Evolutionary conservation across 2,329 filamentous ascomycete genomes (phyloP).

Genomic region (Sclerotinia subarctica): DNA sequence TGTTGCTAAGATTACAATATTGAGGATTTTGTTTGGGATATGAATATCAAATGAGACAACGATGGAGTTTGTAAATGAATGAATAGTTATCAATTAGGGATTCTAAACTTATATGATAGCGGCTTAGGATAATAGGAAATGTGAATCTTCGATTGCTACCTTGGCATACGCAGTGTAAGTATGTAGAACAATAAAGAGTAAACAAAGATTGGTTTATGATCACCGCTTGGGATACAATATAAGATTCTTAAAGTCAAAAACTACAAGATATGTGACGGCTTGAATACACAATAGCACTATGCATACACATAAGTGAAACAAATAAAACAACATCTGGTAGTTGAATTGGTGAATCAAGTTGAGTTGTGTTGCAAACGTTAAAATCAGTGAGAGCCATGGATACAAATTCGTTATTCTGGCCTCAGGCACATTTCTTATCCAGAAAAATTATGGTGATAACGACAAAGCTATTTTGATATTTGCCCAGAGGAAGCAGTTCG

Average conservation of each 20-base stretch:
- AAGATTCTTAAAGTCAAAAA: background rate
- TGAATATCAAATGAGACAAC: background rate
- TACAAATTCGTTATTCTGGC: background rate
- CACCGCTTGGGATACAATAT: constrained; percentile 5
- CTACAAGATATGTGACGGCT: background rate
- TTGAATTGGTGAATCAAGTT: background rate
- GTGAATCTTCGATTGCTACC: background rate
- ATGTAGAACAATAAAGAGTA: too few relatives aligned
- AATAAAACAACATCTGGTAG: background rate
- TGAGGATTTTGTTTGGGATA: background rate
- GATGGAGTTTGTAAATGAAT: too few relatives aligned
- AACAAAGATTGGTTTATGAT: background rate
- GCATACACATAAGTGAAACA: too few relatives aligned
- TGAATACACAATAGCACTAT: background rate
- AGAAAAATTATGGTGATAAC: constrained; percentile 5
- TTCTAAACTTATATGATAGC: background rate
- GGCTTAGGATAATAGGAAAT: background rate
- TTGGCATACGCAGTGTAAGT: background rate
- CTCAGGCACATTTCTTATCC: constrained; percentile 2
- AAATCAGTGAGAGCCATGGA: background rate
- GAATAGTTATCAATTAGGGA: background rate
- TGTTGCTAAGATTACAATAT: background rate
- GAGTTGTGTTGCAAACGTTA: background rate
- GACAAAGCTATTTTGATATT: constrained; percentile 5
- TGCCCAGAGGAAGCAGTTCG: background rate